A percentile compares a stretch with the other conserved stretches of the same genome.
Evolutionary conservation across 768 basidiomycete genomes (phyloP).

Genomic region (Mycena polygramma): DNA sequence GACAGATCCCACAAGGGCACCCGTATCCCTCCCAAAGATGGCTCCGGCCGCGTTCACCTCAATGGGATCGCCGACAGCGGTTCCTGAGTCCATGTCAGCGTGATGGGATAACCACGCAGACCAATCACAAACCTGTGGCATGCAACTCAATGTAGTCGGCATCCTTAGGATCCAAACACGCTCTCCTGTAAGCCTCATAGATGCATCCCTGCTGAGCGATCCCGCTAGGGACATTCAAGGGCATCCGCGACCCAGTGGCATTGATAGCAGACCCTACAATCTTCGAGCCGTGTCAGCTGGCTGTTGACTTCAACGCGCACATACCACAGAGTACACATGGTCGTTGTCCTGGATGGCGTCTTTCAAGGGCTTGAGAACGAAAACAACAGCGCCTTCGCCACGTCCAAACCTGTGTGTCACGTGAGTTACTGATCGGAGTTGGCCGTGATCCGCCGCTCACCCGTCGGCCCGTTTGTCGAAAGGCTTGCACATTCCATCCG

Average conservation of each 20-base stretch:
- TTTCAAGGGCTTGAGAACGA: conserved; percentile 31
- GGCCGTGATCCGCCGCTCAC: neutral
- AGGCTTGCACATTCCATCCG: conserved; percentile 33
- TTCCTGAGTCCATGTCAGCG: neutral
- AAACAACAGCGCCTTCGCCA: conserved; percentile 42
- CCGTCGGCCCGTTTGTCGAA: conserved; percentile 20
- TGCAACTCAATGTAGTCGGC: neutral
- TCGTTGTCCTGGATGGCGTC: conserved; percentile 48
- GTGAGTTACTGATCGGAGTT: neutral
- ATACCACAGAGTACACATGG: conserved; percentile 39
- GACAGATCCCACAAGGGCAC: neutral
- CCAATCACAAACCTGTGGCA: neutral
- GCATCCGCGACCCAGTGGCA: conserved; percentile 1
- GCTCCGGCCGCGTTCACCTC: neutral
- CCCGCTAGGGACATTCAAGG: neutral
- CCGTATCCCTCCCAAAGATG: neutral
- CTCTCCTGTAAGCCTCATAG: neutral
- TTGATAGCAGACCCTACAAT: neutral
- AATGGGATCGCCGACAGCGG: neutral
- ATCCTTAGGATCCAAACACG: neutral
- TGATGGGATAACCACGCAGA: neutral
- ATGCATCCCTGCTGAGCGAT: neutral
- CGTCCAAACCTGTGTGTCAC: neutral
- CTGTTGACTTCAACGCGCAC: neutral
- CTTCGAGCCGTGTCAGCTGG: neutral